These are phyloP conservation scores for Arachnopeziza araneosa DNA, from an alignment of 2,329 filamentous ascomycete species.

Conservation along the genomic window DNA sequence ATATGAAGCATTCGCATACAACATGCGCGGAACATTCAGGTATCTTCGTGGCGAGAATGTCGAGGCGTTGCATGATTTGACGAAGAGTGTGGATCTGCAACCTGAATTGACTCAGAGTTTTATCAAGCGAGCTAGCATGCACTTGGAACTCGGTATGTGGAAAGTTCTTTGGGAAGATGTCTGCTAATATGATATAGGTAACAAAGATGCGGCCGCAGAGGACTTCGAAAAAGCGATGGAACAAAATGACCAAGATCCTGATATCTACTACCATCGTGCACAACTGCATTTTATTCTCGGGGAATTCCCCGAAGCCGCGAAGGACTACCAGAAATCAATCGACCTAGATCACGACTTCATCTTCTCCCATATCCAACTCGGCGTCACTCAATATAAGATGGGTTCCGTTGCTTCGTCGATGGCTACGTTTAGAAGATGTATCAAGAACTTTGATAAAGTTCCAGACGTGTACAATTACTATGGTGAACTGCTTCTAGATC, in stretches of 20 bases:
- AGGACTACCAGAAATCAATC: conserved; percentile 99
- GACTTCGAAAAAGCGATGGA: conserved; percentile 83
- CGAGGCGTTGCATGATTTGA: conserved; percentile 76
- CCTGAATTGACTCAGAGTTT: conserved; percentile 89
- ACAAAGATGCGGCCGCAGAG: conserved; percentile 77
- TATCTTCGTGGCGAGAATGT: conserved; percentile 87
- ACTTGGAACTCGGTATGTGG: conserved; percentile 76
- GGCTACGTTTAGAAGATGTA: conserved; percentile 94
- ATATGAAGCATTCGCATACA: conserved; percentile 87
- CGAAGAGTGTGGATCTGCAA: conserved; percentile 88
- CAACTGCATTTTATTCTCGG: conserved; percentile 97
- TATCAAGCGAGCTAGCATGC: conserved; percentile 98
- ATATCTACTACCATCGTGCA: conserved; percentile 98
- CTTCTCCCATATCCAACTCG: conserved; percentile 98
- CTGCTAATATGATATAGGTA: conserved; percentile 47
- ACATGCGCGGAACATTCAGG: conserved; percentile 93
- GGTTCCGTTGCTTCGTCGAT: conserved; percentile 95
- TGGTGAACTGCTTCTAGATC: conserved; percentile 91
- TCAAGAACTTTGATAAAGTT: conserved; percentile 97
- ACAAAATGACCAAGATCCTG: conserved; percentile 83
- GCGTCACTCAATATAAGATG: conserved; percentile 99
- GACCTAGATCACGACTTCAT: conserved; percentile 95
- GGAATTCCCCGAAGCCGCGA: conserved; percentile 87
- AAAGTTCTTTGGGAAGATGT: background rate
- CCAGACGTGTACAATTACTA: conserved; percentile 99